Base-by-base conservation (phyloP, 2,329 filamentous ascomycete species). In the Pochonia chlamydosporia region DNA sequence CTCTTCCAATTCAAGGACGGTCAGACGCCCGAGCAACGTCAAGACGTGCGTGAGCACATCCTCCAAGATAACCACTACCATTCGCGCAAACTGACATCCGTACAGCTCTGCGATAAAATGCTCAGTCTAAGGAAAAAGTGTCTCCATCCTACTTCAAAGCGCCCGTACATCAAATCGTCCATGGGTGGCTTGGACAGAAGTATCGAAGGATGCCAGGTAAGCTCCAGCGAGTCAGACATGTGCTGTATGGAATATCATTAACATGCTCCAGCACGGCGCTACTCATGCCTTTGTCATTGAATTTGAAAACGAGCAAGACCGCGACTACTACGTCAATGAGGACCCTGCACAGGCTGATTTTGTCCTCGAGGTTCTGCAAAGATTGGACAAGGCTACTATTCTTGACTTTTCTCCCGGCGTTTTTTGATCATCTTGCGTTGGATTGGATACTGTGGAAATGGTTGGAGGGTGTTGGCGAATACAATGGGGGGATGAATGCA, bases 261-360 rank as follows among this genome's bases (percentile, higher is more conserved):
- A 44, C 46, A 6, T 23, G 14, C 24, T 39, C 24, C 52, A 80
- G 81, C 71, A 74, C 40, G 82, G 76, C 1, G 77, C 83, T 46
- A 81, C 81, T 2, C 85, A 89, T 59, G 82, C 72, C 0, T 88
- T 89, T 53, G 75, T 89, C 3, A 74, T 78, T 35, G 78, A 87
- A 56, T 89, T 89, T 51, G 73, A 77, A 7, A 82, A 60, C 31
- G 68, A 69, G 21, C 74, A 79, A 53, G 84, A 90, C 59, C 71
- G 84, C 42, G 74, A 80, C 49, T 89, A 87, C 56, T 89, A 89
- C 59, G 63, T 85, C 5, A 63, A 76, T 40, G 65, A 79, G 31
- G 85, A 89, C 54, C 82, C 83, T 1, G 75, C 64, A 13, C 85
- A 89, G 61, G 62, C 70, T 42, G 77, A 64, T 0, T 87, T 87